phyloP scores from a whole-genome alignment of 495 filamentous ascomycete genomes.

The Penicillium atrosanguineum region DNA sequence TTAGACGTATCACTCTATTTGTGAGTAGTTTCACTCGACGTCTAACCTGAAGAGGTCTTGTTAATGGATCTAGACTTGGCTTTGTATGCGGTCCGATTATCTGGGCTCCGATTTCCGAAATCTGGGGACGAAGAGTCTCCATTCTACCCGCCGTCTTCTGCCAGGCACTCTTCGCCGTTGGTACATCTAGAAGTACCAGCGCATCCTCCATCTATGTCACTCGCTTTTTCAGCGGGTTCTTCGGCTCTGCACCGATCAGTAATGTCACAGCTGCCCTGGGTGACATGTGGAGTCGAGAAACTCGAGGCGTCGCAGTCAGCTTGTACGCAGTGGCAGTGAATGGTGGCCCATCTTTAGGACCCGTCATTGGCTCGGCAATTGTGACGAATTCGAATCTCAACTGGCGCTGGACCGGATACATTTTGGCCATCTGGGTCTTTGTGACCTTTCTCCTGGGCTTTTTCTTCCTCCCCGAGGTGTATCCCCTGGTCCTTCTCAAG shows the following conservation, averaged over 20 bases:
- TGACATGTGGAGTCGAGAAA: constrained; percentile 42
- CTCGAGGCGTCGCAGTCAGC: constrained; percentile 38
- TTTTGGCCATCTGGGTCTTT: constrained; percentile 32
- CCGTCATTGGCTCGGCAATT: constrained; percentile 46
- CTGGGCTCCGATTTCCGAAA: constrained; percentile 42
- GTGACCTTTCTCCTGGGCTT: constrained; percentile 22
- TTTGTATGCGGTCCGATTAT: constrained; percentile 28
- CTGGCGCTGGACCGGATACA: constrained; percentile 45
- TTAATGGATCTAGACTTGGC: constrained; percentile 10
- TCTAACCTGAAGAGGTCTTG: too few species aligned
- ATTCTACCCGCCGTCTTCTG: constrained; percentile 48
- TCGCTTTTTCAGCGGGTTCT: constrained; percentile 48
- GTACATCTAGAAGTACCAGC: constrained; percentile 36
- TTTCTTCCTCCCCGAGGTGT: constrained; percentile 35
- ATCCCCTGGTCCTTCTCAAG: constrained; percentile 28
- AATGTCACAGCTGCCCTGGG: constrained; percentile 47
- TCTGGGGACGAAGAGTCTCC: constrained; percentile 37
- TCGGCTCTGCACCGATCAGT: constrained; percentile 46
- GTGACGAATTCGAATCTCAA: constrained; percentile 34
- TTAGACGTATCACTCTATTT: constrained; percentile 4
- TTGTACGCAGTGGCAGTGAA: constrained; percentile 43
- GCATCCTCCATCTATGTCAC: constrained; percentile 37
- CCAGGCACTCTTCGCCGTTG: constrained; percentile 44
- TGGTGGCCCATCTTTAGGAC: constrained; percentile 43
- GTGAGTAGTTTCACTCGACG: not conserved